Percentiles rank a stretch among this genome's conserved stretches.
These are phyloP conservation scores for Myriosclerotinia duriaeana DNA, from an alignment of 2,329 filamentous ascomycete species.

Conservation along the genomic window DNA sequence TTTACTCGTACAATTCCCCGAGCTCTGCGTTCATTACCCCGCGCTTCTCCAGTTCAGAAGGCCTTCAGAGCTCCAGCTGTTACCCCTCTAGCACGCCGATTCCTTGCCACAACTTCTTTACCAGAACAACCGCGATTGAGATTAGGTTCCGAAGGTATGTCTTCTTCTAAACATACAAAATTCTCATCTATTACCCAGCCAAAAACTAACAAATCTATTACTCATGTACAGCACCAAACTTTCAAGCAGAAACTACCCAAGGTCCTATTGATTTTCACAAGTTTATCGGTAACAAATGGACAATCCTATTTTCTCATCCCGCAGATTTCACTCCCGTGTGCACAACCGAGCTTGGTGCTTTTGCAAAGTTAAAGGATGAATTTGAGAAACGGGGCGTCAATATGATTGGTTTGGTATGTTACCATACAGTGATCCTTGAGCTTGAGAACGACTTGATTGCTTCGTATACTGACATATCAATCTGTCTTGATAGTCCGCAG, in stretches of 20 bases:
- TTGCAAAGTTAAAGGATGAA: no score
- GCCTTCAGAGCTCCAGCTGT: not conserved
- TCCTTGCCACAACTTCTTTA: slow-evolving; percentile 22
- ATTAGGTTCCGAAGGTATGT: slow-evolving; percentile 26
- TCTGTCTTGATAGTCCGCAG: no score
- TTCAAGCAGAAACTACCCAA: slow-evolving; percentile 73
- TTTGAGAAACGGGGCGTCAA: no score
- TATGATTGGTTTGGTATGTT: no score
- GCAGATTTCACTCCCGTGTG: slow-evolving; percentile 68
- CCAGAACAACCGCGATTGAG: slow-evolving; percentile 28
- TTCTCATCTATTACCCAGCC: no score
- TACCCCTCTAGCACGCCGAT: slow-evolving; percentile 26
- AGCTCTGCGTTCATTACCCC: slow-evolving; percentile 3
- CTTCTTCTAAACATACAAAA: no score
- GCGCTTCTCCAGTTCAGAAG: not conserved
- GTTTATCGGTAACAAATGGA: slow-evolving; percentile 73
- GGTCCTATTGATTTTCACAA: slow-evolving; percentile 77
- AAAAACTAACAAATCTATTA: not conserved
- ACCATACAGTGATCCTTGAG: no score
- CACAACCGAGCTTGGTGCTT: no score
- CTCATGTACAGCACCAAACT: slow-evolving; percentile 57
- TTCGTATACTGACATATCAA: no score
- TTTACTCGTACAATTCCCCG: not conserved
- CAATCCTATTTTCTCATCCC: slow-evolving; percentile 74
- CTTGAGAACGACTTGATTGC: no score